Evolutionary conservation across 352 stramenopile genomes (phyloP), one percentile per base, ranked within the genome.

Genomic region (Pilasporangium apinafurcum): DNA sequence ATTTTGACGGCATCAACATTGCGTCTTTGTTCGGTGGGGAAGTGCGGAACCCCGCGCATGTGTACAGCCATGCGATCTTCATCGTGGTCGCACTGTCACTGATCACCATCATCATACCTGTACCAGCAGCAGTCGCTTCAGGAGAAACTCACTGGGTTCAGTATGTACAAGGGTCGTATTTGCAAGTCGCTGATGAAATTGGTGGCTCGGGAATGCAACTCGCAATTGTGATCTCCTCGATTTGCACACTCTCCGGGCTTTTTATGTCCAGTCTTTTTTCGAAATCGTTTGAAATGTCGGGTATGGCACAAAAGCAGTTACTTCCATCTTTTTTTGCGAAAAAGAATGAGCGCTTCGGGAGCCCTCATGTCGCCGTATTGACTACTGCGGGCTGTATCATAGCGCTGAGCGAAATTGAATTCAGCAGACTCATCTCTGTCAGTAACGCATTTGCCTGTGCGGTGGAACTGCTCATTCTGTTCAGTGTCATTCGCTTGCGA

Each of bases 1-100:
- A 96, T 59, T 79, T 95, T 20, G 96, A 96, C 54, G 86, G 78
- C 24, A 96, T 95, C 59, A 86, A 96, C 51, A 71, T 62, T 38
- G 86, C 75, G 1, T 88, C 79, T 5, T 73, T 69, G 8, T 96
- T 96, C 58, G 84, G 83, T 22, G 85, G 65, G 7, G 86, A 97
- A 48, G 80, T 96, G 7, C 48, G 80, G 9, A 77, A 87, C 62
- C 83, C 84, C 1, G 72, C 59, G 21, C 65, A 60, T 9, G 83
- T 68, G 8, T 96, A 92, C 56, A 80, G 85, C 1, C 54, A 58
- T 2, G 86, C 82, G 1, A 92, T 97, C 57, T 58, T 82, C 17
- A 54, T 87, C 42, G 71, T 65, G 6, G 31, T 97, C 13, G 14
- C 80, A 6, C 57, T 96, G 31, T 68, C 83, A 5, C 48, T 80